Base-by-base conservation (phyloP, 2,329 filamentous ascomycete genomes). In the Septoria linicola region DNA sequence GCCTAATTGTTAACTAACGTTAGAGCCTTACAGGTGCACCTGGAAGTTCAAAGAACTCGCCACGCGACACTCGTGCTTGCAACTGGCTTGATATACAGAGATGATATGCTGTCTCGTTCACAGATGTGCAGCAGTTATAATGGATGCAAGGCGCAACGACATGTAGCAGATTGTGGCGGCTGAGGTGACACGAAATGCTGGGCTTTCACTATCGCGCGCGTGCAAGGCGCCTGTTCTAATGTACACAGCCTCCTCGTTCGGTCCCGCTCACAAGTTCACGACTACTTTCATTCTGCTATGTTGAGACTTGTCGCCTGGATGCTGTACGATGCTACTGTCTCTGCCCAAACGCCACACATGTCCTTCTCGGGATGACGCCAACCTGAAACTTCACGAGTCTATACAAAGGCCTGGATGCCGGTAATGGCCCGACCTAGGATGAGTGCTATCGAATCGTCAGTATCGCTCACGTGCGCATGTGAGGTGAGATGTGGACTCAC, bases 391-490 rank as follows among this genome's bases (percentile, higher is more conserved):
- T 23, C 30, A 21, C n/a, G 31, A n/a, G 36, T 43, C 58, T 61
- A 70, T 13, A 68, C 66, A 62, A 93, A 93, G 6, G 88, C 88
- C 71, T 93, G 89, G 19, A 92, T 74, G 17, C 88, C 87, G 30
- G 76, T 79, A 49, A 79, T 78, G 42, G 76, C 76, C 52, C 76
- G 69, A 39, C 76, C 72, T 40, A 78, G 66, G 42, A 78, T 80
- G 57, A 80, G 65, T 45, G 72, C 72, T 75, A 34, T 30, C 62
- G 53, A 46, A 53, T 37, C 45, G 54, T 65, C 52, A 65, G 62
- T 51, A 23, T 37, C 23, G 46, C 34, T 19, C 27, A 40, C 48
- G 21, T 21, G 23, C 34, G 7, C 40, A 27, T 34, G 48, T 44
- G 40, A 17, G 27, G 23, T 17, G 35, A 35, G 11, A 35, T 40